A percentile compares a stretch with the other conserved stretches of the same genome.
Conservation (phyloP, 2,329 filamentous ascomycete species). For the Lachnellula hyalina region DNA sequence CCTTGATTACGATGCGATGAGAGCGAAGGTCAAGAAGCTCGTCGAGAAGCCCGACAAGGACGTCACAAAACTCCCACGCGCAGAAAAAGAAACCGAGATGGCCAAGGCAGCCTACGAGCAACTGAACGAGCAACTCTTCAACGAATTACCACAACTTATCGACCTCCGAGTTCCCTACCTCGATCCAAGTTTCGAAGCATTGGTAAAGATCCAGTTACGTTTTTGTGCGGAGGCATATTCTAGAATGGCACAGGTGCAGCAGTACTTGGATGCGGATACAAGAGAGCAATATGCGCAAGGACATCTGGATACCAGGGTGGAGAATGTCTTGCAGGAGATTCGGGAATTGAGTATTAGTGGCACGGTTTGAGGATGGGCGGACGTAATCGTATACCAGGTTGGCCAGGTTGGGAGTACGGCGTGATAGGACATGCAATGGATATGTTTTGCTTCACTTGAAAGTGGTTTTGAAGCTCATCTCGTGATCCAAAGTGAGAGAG, state of each 20-base stretch:
- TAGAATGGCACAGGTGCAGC: constrained; percentile 97
- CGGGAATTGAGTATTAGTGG: constrained; percentile 88
- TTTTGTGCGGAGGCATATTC: constrained; percentile 98
- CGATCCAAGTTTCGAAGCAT: constrained; percentile 92
- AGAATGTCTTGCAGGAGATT: constrained; percentile 96
- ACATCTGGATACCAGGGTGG: constrained; percentile 83
- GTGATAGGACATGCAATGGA: constrained; percentile 9
- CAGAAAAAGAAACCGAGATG: constrained; percentile 95
- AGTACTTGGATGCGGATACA: constrained; percentile 93
- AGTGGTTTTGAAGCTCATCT: background rate
- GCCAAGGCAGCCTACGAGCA: constrained; percentile 91
- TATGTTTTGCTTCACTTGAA: background rate
- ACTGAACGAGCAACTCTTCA: constrained; percentile 91
- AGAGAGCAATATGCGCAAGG: constrained; percentile 94
- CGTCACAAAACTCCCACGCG: constrained; percentile 88
- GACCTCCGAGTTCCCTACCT: constrained; percentile 95
- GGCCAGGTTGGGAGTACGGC: constrained; percentile 16
- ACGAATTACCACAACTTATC: constrained; percentile 90
- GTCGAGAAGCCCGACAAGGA: constrained; percentile 99
- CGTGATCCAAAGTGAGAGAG: background rate
- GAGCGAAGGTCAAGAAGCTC: constrained; percentile 93
- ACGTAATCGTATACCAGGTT: constrained; percentile 4
- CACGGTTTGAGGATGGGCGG: constrained; percentile 45
- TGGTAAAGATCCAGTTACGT: constrained; percentile 96
- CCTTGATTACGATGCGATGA: constrained; percentile 93